Conservation (phyloP, 176 grass and related monocot species). For the Aegilops speltoides region DNA sequence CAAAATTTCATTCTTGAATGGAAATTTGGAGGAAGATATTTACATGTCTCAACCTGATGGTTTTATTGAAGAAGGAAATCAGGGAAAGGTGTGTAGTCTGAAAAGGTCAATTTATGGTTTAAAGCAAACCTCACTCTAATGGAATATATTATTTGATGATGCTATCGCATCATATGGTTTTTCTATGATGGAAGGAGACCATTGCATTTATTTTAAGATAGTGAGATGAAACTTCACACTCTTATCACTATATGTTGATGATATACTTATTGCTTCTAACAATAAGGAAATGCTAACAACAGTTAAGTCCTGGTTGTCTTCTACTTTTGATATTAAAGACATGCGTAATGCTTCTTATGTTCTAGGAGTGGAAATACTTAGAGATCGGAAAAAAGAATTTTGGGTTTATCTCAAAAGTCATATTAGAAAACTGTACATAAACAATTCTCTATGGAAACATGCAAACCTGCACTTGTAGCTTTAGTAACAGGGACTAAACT, state of each 20-base stretch:
- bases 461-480: neutral
- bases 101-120: neutral
- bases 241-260: neutral
- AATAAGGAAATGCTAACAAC: neutral
- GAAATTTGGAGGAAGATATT: neutral
- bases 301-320: neutral
- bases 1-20: neutral
- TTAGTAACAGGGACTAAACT: neutral
- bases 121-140: neutral
- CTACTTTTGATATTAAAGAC: neutral
- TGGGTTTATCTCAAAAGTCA: neutral
- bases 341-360: neutral
- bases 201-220: no score
- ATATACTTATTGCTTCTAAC: neutral
- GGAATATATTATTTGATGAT: neutral
- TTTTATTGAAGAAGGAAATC: neutral
- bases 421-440: neutral
- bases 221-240: neutral
- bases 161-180: no score
- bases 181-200: no score
- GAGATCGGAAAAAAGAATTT: neutral
- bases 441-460: neutral
- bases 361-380: neutral
- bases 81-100: neutral
- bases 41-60: neutral